These are phyloP conservation scores for Phaseolus coccineus DNA, from an alignment of 331 rosid genomes.

Conservation along the genomic window DNA sequence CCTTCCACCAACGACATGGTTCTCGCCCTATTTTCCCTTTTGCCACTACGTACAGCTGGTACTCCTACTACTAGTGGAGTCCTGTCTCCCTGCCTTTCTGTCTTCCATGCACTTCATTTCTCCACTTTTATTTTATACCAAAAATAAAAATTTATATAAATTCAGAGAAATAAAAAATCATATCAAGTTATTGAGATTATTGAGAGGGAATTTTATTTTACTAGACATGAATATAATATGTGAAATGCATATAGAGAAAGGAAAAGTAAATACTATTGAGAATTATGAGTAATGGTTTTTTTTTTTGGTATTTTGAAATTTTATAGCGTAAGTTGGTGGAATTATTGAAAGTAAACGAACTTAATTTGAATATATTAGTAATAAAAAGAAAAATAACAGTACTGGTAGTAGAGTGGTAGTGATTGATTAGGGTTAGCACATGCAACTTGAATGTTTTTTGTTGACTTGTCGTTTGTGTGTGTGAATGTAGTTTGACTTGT, in stretches of 20 bases:
- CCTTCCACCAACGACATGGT: slow-evolving; percentile 9
- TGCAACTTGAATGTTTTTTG: slow-evolving; percentile 38
- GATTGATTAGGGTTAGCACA: neutral
- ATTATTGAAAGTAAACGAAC: neutral
- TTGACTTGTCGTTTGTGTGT: neutral
- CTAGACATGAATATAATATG: too few species aligned
- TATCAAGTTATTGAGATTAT: too few species aligned
- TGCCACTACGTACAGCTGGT: slow-evolving; percentile 47
- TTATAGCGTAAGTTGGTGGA: neutral
- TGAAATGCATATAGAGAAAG: too few species aligned
- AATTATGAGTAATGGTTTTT: too few species aligned
- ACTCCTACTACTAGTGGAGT: neutral
- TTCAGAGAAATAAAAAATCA: too few species aligned
- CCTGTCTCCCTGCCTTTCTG: slow-evolving; percentile 20
- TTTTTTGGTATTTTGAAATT: neutral
- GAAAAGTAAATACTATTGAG: too few species aligned
- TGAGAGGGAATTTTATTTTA: too few species aligned
- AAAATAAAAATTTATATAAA: neutral
- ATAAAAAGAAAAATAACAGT: neutral
- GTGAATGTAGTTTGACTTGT: slow-evolving; percentile 5
- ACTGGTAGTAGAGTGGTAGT: neutral
- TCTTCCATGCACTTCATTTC: neutral
- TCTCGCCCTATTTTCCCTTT: neutral
- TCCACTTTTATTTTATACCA: neutral
- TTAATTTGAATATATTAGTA: neutral